Base-by-base conservation (phyloP, 2,329 filamentous ascomycete genomes). In the Nakataea oryzae region DNA sequence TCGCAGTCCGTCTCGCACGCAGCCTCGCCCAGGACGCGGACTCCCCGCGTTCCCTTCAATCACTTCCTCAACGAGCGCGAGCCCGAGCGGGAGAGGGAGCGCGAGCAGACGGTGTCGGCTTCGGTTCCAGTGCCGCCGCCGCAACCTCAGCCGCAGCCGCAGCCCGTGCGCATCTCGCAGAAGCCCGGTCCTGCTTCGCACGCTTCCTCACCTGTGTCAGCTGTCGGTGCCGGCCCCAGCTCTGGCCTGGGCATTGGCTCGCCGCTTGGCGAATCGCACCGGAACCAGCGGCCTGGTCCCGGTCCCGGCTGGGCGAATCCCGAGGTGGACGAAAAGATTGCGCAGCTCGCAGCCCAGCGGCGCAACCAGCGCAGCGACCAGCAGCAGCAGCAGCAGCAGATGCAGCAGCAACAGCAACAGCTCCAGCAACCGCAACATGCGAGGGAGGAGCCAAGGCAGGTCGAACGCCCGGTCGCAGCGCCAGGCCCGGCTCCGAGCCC, bases 131-230 rank as follows among this genome's bases (percentile, higher is more conserved):
- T n/a, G n/a, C n/a, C n/a, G n/a, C n/a, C n/a, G n/a, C 12, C 41
- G n/a, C 32, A 55, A 50, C 32, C 60, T 54, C 58, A 65, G 54
- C 65, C 69, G 12, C 69, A 70, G 29, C 73, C 71, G 60, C 74
- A 75, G 54, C 71, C 75, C 50, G 71, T 76, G 17, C 74, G 76
- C 3, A 70, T 77, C 57, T 73, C 76, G 3, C 76, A 77, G 60
- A 78, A 79, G 67, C 67, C 72, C 5, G 67, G 69, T 17, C 66
- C 73, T 3, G 63, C 67, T 14, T 50, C 69, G n/a, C 62, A 64
- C 13, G n/a, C n/a, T n/a, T 11, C 11, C 17, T 47, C 41, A 1
- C 41, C 41, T 21, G 7, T 47, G 17, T 47, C 41, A 7, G 41
- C 41, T 21, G 41, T 14, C 9, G 41, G 17, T n/a, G 41, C 17